Conservation (phyloP, 2,329 filamentous ascomycete species). For the Botrytis tulipae region DNA sequence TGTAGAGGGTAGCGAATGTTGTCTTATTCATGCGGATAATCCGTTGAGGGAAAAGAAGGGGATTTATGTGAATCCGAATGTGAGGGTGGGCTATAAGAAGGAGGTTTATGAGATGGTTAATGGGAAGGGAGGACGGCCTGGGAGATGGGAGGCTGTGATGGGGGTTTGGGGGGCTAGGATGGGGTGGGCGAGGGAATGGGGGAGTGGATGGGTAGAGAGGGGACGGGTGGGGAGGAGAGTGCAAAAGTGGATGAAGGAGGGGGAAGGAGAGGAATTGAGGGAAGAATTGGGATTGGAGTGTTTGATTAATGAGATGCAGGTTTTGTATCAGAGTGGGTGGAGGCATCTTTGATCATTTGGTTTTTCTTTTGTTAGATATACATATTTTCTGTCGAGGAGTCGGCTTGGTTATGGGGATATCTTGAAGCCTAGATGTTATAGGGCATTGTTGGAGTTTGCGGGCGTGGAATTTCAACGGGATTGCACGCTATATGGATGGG, state of each 20-base stretch:
- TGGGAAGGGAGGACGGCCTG: conserved; percentile 23
- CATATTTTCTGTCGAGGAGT: neutral
- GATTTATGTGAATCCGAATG: conserved; percentile 66
- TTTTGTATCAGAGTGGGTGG: conserved; percentile 56
- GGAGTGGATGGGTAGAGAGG: neutral
- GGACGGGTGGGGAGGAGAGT: neutral
- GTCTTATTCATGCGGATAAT: conserved; percentile 68
- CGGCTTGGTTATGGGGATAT: neutral
- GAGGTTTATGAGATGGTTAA: conserved; percentile 43
- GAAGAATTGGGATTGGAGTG: conserved; percentile 6
- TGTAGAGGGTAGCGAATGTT: conserved; percentile 78
- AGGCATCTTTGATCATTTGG: conserved; percentile 43
- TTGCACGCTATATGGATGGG: neutral
- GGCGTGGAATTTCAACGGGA: no score
- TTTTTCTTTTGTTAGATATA: neutral
- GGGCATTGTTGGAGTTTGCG: neutral
- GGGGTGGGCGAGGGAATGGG: neutral
- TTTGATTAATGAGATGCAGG: conserved; percentile 60
- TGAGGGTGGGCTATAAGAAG: conserved; percentile 64
- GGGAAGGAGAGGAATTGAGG: neutral
- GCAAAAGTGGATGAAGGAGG: neutral
- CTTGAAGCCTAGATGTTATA: neutral
- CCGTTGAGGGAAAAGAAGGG: conserved; percentile 51
- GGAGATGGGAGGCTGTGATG: neutral
- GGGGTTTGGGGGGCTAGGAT: conserved; percentile 13